Evolutionary conservation across 768 basidiomycete species (phyloP).

Genomic region (Psilocybe azurescens): DNA sequence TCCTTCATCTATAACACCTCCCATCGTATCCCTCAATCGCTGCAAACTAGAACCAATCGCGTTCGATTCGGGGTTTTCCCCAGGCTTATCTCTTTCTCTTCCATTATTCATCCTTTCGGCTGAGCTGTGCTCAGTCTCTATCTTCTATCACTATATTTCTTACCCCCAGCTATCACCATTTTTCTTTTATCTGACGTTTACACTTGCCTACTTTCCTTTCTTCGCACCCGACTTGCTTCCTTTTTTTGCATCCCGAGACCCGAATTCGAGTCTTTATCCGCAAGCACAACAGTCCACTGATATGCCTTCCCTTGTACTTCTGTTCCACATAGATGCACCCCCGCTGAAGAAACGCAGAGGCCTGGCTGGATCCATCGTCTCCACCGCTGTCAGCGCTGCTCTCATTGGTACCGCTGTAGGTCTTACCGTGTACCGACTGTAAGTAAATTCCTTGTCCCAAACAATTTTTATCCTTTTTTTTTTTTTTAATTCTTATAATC

Average conservation of each 20-base stretch:
- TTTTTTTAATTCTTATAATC: background rate
- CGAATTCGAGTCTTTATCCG: background rate
- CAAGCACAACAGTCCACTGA: slow-evolving; percentile 17
- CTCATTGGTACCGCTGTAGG: slow-evolving; percentile 88
- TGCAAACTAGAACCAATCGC: slow-evolving; percentile 7
- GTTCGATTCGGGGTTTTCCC: slow-evolving; percentile 1
- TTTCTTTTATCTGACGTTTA: slow-evolving; percentile 5
- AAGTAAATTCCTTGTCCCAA: slow-evolving; percentile 34
- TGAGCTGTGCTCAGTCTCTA: slow-evolving; percentile 17
- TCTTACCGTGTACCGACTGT: slow-evolving; percentile 87
- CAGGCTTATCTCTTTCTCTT: background rate
- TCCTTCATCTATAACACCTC: slow-evolving; percentile 6
- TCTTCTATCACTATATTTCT: background rate
- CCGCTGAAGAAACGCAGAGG: slow-evolving; percentile 82
- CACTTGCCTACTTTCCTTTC: slow-evolving; percentile 9
- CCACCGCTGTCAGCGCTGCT: slow-evolving; percentile 84
- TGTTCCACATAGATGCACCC: slow-evolving; percentile 70
- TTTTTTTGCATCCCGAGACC: slow-evolving; percentile 8
- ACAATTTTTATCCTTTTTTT: background rate
- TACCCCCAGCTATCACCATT: background rate
- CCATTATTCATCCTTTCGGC: background rate
- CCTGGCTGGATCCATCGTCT: slow-evolving; percentile 82
- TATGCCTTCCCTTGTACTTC: slow-evolving; percentile 44
- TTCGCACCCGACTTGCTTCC: slow-evolving; percentile 16
- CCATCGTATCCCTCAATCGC: slow-evolving; percentile 9